These are phyloP conservation scores for Alternaria arborescens DNA, from an alignment of 2,329 filamentous ascomycete species.

Conservation along the genomic window DNA sequence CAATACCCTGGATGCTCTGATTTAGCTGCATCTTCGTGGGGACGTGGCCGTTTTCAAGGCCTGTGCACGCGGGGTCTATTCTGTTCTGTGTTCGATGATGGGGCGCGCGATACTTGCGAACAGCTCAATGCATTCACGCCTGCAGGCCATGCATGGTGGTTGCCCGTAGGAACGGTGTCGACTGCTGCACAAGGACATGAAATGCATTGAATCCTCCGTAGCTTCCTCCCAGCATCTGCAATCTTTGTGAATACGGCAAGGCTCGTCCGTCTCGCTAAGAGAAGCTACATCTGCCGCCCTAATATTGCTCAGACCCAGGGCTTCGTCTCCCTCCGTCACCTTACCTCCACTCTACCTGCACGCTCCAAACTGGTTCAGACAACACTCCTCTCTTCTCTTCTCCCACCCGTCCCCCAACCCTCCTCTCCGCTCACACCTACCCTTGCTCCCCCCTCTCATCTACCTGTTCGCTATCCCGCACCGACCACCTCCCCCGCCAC, in stretches of 20 bases:
- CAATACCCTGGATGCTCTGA: slow-evolving; percentile 1
- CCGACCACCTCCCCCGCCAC: slow-evolving; percentile 48
- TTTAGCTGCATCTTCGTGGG: slow-evolving; percentile 19
- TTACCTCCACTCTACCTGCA: slow-evolving; percentile 29
- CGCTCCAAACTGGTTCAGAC: slow-evolving; percentile 21
- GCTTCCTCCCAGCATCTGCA: slow-evolving; percentile 22
- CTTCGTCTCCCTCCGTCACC: slow-evolving; percentile 31
- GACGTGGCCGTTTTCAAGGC: slow-evolving; percentile 21
- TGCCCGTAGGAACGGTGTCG: slow-evolving; percentile 17
- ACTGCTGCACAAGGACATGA: slow-evolving; percentile 18
- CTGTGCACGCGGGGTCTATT: slow-evolving; percentile 30
- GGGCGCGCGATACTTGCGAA: slow-evolving; percentile 23
- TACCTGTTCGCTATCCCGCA: slow-evolving; percentile 34
- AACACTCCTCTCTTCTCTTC: slow-evolving; percentile 32
- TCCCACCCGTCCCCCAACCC: slow-evolving; percentile 27
- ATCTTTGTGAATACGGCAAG: slow-evolving; percentile 38
- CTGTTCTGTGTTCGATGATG: slow-evolving; percentile 19
- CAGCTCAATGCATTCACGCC: slow-evolving; percentile 17
- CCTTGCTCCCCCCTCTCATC: slow-evolving; percentile 18
- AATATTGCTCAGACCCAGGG: slow-evolving; percentile 26
- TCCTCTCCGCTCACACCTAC: slow-evolving; percentile 28
- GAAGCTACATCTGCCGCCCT: slow-evolving; percentile 33
- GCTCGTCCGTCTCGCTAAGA: slow-evolving; percentile 45
- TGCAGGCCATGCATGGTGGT: slow-evolving; percentile 20
- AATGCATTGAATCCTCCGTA: slow-evolving; percentile 15